These are phyloP conservation scores for Fusarium hainanense DNA, from an alignment of 2,329 filamentous ascomycete species.

Conservation along the genomic window DNA sequence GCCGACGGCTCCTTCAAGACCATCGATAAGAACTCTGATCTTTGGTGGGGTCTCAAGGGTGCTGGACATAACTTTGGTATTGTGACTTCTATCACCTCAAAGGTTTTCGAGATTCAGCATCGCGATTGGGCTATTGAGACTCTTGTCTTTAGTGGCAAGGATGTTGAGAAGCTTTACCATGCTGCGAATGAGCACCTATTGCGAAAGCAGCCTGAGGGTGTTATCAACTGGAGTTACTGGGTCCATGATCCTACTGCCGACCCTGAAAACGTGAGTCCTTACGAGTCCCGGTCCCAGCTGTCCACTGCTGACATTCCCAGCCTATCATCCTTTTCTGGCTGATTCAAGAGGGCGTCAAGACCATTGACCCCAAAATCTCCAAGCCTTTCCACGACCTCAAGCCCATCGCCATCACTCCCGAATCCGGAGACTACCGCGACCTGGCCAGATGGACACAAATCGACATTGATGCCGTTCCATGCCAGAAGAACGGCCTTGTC, in stretches of 20 bases:
- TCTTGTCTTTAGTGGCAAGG: conserved; percentile 59
- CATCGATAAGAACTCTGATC: conserved; percentile 43
- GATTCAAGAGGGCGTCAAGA: conserved; percentile 57
- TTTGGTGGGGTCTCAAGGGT: conserved; percentile 52
- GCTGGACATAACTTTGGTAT: conserved; percentile 52
- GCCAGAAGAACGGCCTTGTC: conserved; percentile 41
- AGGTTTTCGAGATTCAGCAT: conserved; percentile 47
- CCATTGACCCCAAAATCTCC: conserved; percentile 55
- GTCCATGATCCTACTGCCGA: conserved; percentile 55
- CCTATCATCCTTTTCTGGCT: conserved; percentile 58
- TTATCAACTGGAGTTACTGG: conserved; percentile 65
- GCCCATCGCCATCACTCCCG: conserved; percentile 50
- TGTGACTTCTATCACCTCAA: conserved; percentile 46
- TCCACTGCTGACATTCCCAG: conserved; percentile 30
- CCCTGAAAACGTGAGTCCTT: conserved; percentile 51
- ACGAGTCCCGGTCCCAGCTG: too few relatives aligned
- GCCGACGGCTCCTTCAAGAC: conserved; percentile 45
- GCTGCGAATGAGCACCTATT: conserved; percentile 59
- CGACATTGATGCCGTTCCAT: conserved; percentile 26
- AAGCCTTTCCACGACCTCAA: conserved; percentile 58
- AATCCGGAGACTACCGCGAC: conserved; percentile 39
- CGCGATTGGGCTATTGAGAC: conserved; percentile 48
- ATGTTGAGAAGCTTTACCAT: conserved; percentile 61
- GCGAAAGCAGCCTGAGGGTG: conserved; percentile 55
- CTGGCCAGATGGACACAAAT: conserved; percentile 41